Conservation (phyloP, 805 yeast species). For the Tetrapisispora namnaoensis region DNA sequence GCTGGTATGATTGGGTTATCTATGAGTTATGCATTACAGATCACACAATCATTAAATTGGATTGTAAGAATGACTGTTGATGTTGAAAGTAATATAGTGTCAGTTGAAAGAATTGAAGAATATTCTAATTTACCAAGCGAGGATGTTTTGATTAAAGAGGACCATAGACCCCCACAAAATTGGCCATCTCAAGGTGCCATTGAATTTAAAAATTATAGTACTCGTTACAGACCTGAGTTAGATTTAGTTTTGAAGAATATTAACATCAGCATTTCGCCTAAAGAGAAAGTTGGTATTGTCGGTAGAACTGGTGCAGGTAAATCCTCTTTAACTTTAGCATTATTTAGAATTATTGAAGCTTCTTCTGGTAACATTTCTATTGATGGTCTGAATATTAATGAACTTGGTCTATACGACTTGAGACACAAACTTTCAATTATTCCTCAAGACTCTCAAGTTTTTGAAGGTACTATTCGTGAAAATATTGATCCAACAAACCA, state of each 20-base stretch:
- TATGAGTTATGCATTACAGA: slow-evolving; percentile 83
- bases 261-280: slow-evolving; percentile 50
- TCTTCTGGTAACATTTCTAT: slow-evolving; percentile 59
- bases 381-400: slow-evolving; percentile 57
- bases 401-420: slow-evolving; percentile 67
- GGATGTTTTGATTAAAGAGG: slow-evolving; percentile 64
- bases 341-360: slow-evolving; percentile 77
- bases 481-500: slow-evolving; percentile 74
- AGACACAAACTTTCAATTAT: slow-evolving; percentile 73
- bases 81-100: slow-evolving; percentile 93
- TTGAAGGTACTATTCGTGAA: slow-evolving; percentile 76
- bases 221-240: slow-evolving; percentile 73
- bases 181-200: slow-evolving; percentile 76
- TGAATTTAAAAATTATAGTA: slow-evolving; percentile 61
- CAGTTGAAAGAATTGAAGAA: slow-evolving; percentile 90
- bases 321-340: slow-evolving; percentile 72
- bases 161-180: slow-evolving; percentile 50
- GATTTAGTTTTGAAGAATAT: slow-evolving; percentile 70
- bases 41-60: slow-evolving; percentile 93
- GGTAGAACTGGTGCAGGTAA: slow-evolving; percentile 98
- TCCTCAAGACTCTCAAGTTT: slow-evolving; percentile 90
- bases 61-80: slow-evolving; percentile 98
- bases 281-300: slow-evolving; percentile 88
- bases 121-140: slow-evolving; percentile 74
- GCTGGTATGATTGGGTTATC: slow-evolving; percentile 94